Base-by-base conservation (phyloP, 345 rosid genomes). In the Rubroshorea leprosula region DNA sequence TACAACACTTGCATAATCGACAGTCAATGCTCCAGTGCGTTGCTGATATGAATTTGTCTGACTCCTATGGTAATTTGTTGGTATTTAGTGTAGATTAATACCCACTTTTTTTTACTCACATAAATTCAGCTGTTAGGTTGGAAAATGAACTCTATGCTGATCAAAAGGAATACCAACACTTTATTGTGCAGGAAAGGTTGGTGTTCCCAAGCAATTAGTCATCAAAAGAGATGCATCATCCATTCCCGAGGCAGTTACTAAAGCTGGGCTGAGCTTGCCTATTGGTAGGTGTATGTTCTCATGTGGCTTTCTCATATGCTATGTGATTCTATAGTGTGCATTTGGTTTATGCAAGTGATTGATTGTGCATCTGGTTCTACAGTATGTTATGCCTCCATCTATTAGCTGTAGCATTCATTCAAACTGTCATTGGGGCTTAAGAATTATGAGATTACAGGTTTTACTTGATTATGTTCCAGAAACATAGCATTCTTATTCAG, bases 1-100 rank as follows among this genome's bases (percentile, higher is more conserved):
- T 86, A 71, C 87, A 81, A 55, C 89, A 81, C 76, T 62, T 86
- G 39, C 85, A 62, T 58, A 81, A 79, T 67, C 94, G 89, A 53
- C 89, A 86, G 58, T 86, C 83, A 14, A 86, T 86, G 94, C 83
- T 86, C 21, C 89, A 83, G 71, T 83, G 86, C 67, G 94, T 86
- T 51, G 94, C 87, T 61, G 83, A 83, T 49, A 81, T 86, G 89
- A 83, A 81, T 49, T 79, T 86, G 70, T 78, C 76, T 39, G 71
- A 51, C 54, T 52, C 76, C 18, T 74, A 75, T 60, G 89, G 94
- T 81, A 72, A 57, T 57, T 52, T 10, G 44, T 7, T 48, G 49
- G 15, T 55, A 18, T 16, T 14, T 53, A 45, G 45, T 8, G 11
- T 15, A n/a, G 19, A 68, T 31, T 35, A 17, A 9, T 29, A 39